Percentiles rank a stretch among this genome's conserved stretches.
Evolutionary conservation across 345 rosid species (phyloP).

Genomic region (Lepidium sativum): DNA sequence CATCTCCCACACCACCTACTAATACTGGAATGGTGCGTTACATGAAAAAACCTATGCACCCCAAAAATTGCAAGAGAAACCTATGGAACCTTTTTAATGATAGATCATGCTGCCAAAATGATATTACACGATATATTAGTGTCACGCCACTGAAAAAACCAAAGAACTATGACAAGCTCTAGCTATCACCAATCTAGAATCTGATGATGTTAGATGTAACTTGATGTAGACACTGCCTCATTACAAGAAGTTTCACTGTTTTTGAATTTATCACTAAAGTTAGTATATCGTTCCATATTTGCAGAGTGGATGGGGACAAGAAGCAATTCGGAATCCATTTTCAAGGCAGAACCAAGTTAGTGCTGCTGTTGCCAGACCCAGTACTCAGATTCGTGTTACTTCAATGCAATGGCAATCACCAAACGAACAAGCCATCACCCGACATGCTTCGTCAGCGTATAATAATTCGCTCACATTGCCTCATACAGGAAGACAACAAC

Average conservation of each 20-base stretch:
- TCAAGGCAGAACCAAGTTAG: constrained; percentile 37
- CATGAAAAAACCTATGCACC: constrained; percentile 36
- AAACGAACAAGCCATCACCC: constrained; percentile 24
- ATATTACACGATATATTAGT: not conserved
- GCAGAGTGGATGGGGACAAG: constrained; percentile 73
- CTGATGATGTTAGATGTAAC: not conserved
- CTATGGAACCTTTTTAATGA: not conserved
- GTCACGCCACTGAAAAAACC: not conserved
- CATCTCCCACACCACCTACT: constrained; percentile 86
- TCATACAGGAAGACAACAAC: constrained; percentile 30
- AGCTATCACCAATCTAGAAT: not conserved
- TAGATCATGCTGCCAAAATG: not conserved
- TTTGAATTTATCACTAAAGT: not conserved
- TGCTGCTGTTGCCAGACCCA: constrained; percentile 21
- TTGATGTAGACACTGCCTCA: not conserved
- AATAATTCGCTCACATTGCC: constrained; percentile 19
- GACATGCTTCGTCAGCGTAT: constrained; percentile 32
- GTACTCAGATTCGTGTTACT: constrained; percentile 22
- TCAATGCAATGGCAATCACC: constrained; percentile 30
- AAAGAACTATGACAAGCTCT: not conserved
- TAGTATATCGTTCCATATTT: constrained; percentile 10
- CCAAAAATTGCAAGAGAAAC: not conserved
- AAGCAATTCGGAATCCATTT: constrained; percentile 51
- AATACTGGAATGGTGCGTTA: constrained; percentile 95
- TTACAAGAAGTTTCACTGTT: not conserved